These are phyloP conservation scores for Panicum miliaceum DNA, from an alignment of 176 grass and related monocot genomes.

Conservation along the genomic window DNA sequence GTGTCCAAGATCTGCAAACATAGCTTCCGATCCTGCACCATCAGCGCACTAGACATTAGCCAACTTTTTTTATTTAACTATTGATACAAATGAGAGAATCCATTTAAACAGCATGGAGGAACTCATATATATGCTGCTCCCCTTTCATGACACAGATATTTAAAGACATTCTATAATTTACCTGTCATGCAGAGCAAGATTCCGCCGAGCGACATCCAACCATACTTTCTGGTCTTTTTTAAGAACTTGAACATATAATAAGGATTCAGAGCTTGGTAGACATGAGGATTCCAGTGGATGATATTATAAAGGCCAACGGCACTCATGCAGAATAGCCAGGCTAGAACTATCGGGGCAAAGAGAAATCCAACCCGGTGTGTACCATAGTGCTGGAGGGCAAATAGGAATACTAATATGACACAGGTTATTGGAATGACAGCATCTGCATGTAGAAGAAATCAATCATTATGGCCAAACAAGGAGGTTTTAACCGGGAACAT, in stretches of 20 bases:
- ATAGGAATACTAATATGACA: slow-evolving; percentile 82
- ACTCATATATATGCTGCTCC: background rate
- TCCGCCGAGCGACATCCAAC: slow-evolving; percentile 99
- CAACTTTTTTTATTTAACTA: background rate
- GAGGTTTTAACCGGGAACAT: background rate
- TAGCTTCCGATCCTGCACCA: slow-evolving; percentile 90
- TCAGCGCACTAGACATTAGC: slow-evolving; percentile 26
- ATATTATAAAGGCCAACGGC: slow-evolving; percentile 94
- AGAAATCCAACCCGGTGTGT: slow-evolving; percentile 87
- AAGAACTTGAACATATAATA: slow-evolving; percentile 93
- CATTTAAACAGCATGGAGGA: background rate
- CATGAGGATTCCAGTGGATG: slow-evolving; percentile 82
- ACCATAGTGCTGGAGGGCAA: slow-evolving; percentile 95
- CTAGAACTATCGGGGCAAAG: slow-evolving; percentile 88
- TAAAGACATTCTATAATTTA: slow-evolving; percentile 34
- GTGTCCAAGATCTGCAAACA: slow-evolving; percentile 99
- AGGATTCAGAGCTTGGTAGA: slow-evolving; percentile 88
- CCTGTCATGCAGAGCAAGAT: slow-evolving; percentile 98
- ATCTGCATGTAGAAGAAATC: slow-evolving; percentile 61
- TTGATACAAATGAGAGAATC: background rate
- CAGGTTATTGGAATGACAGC: slow-evolving; percentile 93
- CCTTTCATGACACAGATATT: slow-evolving; percentile 19
- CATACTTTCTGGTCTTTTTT: slow-evolving; percentile 89
- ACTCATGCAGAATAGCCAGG: slow-evolving; percentile 91
- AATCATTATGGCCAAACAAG: slow-evolving; percentile 4